Conservation (phyloP, 306 rosid genomes). For the Castanospermum australe region DNA sequence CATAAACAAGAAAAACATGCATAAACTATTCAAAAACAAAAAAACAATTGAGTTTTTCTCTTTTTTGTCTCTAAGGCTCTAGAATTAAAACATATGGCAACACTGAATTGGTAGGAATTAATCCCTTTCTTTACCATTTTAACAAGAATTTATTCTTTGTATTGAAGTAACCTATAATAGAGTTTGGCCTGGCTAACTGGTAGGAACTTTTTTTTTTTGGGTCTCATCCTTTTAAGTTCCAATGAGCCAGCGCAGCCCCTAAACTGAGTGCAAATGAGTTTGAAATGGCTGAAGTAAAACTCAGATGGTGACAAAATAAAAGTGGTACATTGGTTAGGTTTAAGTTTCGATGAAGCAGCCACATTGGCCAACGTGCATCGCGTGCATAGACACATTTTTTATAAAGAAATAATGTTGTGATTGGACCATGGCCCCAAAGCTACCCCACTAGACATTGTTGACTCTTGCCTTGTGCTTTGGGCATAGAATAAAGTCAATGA, state of each 20-base stretch:
- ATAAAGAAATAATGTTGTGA: neutral
- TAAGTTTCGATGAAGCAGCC: too few species aligned
- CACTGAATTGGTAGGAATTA: neutral
- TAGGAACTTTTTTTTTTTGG: neutral
- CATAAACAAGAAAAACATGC: neutral
- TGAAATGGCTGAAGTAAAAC: too few species aligned
- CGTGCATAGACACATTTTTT: too few species aligned
- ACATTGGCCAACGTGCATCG: too few species aligned
- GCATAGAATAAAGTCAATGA: neutral
- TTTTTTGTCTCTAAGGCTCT: neutral
- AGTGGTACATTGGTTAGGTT: neutral
- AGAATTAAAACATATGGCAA: neutral
- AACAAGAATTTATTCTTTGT: neutral
- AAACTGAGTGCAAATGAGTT: neutral
- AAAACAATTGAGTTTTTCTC: neutral
- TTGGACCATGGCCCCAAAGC: neutral
- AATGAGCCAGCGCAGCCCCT: neutral
- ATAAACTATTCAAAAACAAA: neutral
- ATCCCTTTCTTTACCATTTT: neutral
- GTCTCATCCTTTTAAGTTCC: neutral
- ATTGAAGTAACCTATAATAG: neutral
- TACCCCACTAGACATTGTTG: neutral
- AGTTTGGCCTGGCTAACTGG: neutral
- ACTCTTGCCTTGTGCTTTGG: neutral
- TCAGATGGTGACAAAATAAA: neutral